These are phyloP conservation scores for Neodidymelliopsis sp. DNA, from an alignment of 2,329 filamentous ascomycete genomes.

Conservation along the genomic window DNA sequence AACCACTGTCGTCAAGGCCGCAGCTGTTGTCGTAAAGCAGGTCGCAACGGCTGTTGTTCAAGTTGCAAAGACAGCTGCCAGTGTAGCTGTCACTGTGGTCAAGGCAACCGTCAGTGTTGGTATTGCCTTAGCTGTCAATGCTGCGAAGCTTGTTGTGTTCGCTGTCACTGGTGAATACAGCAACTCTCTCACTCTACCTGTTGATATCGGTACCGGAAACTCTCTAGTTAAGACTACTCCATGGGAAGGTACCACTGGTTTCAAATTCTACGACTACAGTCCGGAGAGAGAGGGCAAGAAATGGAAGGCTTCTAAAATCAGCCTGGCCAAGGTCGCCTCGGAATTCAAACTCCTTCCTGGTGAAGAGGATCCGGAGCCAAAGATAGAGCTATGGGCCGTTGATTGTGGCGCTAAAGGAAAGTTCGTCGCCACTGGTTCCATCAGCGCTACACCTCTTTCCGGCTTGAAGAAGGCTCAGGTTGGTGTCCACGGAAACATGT, in stretches of 20 bases:
- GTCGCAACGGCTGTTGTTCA: slow-evolving; percentile 4
- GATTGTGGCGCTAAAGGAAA: slow-evolving; percentile 14
- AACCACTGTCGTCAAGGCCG: slow-evolving; percentile 3
- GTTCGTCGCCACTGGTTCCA: slow-evolving; percentile 12
- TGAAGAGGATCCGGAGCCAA: slow-evolving; percentile 12
- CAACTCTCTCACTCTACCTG: slow-evolving; percentile 13
- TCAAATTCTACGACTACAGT: slow-evolving; percentile 16
- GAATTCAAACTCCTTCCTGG: slow-evolving; percentile 15
- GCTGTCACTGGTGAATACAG: slow-evolving; percentile 11
- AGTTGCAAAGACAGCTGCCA: slow-evolving; percentile 10
- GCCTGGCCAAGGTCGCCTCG: slow-evolving; percentile 10
- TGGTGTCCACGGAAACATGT: slow-evolving; percentile 14
- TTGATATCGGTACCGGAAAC: slow-evolving; percentile 7
- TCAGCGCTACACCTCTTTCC: slow-evolving; percentile 13
- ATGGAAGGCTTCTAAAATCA: slow-evolving; percentile 14
- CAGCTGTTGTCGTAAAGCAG: slow-evolving; percentile 8
- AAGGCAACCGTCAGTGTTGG: slow-evolving; percentile 10
- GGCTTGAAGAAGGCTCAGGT: slow-evolving; percentile 17
- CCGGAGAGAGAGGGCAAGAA: slow-evolving; percentile 9
- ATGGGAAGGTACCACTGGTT: slow-evolving; percentile 15
- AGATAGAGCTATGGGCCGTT: slow-evolving; percentile 11
- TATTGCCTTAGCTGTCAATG: slow-evolving; percentile 9
- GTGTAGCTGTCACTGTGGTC: slow-evolving; percentile 9
- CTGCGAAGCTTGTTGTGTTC: slow-evolving; percentile 3
- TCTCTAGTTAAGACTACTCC: slow-evolving; percentile 9